A percentile compares a stretch with the other conserved stretches of the same genome.
Conservation (phyloP, 2,329 filamentous ascomycete species). For the Fusarium sublunatum region DNA sequence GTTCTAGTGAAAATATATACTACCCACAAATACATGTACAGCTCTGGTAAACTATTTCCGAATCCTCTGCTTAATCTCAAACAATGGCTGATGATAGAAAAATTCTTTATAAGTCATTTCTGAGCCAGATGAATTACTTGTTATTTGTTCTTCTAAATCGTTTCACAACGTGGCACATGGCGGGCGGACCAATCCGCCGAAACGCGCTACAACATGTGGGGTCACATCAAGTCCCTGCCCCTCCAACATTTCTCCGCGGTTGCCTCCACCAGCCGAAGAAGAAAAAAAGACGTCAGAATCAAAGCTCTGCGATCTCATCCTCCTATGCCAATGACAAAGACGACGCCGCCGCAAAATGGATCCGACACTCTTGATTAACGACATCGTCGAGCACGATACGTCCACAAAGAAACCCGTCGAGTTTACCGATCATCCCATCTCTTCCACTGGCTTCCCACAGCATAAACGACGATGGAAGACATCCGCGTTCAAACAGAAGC, state of each 20-base stretch:
- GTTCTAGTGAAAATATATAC: no score
- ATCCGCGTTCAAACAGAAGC: constrained; percentile 81
- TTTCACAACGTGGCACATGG: constrained; percentile 32
- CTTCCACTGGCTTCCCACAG: constrained; percentile 82
- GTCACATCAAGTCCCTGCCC: constrained; percentile 26
- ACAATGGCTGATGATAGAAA: no score
- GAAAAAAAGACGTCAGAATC: constrained; percentile 41
- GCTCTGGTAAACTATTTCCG: no score
- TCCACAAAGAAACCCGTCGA: constrained; percentile 70
- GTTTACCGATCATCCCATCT: constrained; percentile 59
- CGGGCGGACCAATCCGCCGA: constrained; percentile 29
- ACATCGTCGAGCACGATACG: constrained; percentile 81
- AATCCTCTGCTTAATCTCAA: no score
- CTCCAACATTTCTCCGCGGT: constrained; percentile 39
- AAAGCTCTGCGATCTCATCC: constrained; percentile 8
- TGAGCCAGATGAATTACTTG: not conserved
- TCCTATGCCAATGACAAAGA: constrained; percentile 7
- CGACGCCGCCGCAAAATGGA: constrained; percentile 47
- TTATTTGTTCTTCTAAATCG: not conserved
- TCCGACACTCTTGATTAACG: constrained; percentile 71
- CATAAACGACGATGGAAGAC: constrained; percentile 80
- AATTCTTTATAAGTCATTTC: no score
- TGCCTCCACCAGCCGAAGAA: constrained; percentile 28
- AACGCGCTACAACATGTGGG: constrained; percentile 33
- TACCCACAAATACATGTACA: no score